Percentiles rank a stretch among this genome's conserved stretches.
These are phyloP conservation scores for Lunasporangiospora selenospora DNA, from an alignment of 192 early-diverging fungal species.

Conservation along the genomic window DNA sequence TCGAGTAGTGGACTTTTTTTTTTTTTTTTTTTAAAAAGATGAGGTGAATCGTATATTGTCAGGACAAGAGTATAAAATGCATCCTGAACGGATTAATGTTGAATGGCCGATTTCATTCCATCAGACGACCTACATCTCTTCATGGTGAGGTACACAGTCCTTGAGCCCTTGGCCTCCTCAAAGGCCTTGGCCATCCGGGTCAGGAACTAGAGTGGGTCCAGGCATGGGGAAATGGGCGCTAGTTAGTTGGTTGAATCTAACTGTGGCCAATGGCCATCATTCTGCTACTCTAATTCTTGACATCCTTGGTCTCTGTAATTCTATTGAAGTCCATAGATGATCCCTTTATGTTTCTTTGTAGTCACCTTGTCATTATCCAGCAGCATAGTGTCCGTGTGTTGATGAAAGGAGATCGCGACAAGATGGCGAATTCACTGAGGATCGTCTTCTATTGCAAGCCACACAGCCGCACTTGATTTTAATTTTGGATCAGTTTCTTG, in stretches of 20 bases:
- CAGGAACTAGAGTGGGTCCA: conserved; percentile 45
- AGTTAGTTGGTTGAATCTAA: too few relatives aligned
- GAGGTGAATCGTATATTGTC: too few relatives aligned
- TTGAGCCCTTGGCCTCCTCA: conserved; percentile 36
- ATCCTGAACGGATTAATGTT: too few relatives aligned
- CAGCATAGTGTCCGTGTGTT: conserved; percentile 11
- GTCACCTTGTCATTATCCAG: conserved; percentile 43
- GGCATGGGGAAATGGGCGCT: too few relatives aligned
- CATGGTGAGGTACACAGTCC: conserved; percentile 40
- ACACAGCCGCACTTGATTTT: too few relatives aligned
- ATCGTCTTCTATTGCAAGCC: background rate
- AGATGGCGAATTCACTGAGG: background rate
- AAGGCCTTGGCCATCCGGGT: conserved; percentile 45
- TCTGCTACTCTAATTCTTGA: background rate
- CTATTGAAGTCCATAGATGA: background rate
- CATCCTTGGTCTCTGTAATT: background rate
- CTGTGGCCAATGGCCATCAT: background rate
- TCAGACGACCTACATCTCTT: conserved; percentile 47
- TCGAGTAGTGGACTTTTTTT: too few relatives aligned
- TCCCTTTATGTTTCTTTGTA: background rate
- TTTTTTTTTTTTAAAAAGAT: too few relatives aligned
- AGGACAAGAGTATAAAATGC: too few relatives aligned
- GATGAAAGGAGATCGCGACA: background rate
- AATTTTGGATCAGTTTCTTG: too few relatives aligned
- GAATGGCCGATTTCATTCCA: too few relatives aligned